Evolutionary conservation across 352 stramenopile genomes (phyloP).

Genomic region (Pythium folliculosum): DNA sequence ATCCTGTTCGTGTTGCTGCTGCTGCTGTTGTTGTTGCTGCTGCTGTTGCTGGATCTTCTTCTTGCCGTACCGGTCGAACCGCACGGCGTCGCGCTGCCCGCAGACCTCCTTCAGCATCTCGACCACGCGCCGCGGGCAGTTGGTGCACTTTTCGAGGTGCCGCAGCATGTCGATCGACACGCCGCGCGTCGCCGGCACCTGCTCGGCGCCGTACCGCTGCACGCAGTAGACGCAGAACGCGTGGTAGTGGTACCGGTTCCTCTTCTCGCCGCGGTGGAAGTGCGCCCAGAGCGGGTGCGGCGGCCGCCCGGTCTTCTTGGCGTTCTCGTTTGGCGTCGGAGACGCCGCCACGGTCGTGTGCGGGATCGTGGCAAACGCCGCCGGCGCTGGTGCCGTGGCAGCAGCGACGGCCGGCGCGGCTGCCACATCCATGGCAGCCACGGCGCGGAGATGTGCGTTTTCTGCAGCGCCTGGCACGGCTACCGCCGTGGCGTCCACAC

Average conservation of each 20-base stretch:
- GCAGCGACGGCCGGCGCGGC: neutral
- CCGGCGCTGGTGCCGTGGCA: neutral
- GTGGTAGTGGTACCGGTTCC: slow-evolving; percentile 86
- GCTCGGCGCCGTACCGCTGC: slow-evolving; percentile 47
- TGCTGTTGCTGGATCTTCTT: slow-evolving; percentile 33
- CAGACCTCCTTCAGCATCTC: slow-evolving; percentile 65
- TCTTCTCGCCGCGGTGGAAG: slow-evolving; percentile 85
- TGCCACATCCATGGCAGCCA: neutral
- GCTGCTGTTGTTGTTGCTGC: slow-evolving; percentile 20
- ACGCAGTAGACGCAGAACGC: slow-evolving; percentile 84
- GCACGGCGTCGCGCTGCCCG: slow-evolving; percentile 43
- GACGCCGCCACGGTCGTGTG: neutral
- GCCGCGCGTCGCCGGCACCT: slow-evolving; percentile 68
- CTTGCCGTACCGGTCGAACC: slow-evolving; percentile 39
- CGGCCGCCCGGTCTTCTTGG: slow-evolving; percentile 73
- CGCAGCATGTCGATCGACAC: slow-evolving; percentile 83
- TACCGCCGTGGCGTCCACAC: neutral
- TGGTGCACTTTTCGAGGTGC: slow-evolving; percentile 71
- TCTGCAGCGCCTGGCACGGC: neutral
- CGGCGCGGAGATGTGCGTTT: neutral
- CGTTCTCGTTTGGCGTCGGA: neutral
- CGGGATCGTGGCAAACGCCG: slow-evolving; percentile 14
- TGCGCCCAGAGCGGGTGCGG: slow-evolving; percentile 78
- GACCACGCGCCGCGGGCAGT: slow-evolving; percentile 67
- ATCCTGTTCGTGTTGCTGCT: slow-evolving; percentile 14